Evolutionary conservation across 2,329 filamentous ascomycete species (phyloP).

Genomic region (Sporothrix variecibatus): DNA sequence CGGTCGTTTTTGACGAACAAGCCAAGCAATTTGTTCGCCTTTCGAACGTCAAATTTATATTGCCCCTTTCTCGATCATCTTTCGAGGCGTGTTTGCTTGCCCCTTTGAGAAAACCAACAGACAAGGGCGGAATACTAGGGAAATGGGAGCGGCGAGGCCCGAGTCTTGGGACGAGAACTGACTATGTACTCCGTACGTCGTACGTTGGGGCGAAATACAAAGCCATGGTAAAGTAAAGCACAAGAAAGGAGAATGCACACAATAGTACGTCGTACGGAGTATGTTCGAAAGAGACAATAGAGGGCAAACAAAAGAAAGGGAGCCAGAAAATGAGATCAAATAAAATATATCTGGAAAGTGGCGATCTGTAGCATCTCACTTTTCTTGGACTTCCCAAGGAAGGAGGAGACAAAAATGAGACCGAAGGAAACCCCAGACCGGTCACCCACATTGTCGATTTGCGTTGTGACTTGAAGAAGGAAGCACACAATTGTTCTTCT

Average conservation of each 20-base stretch:
- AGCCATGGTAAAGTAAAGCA: neutral
- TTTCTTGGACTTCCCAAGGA: neutral
- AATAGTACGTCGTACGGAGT: too few species aligned
- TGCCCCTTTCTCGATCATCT: neutral
- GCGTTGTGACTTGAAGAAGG: slow-evolving; percentile 21
- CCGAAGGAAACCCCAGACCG: slow-evolving; percentile 5
- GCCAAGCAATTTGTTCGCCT: neutral
- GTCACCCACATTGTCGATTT: slow-evolving; percentile 23
- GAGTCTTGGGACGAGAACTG: neutral
- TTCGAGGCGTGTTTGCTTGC: neutral
- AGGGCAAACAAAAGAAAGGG: neutral
- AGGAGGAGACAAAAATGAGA: neutral
- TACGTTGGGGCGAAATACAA: neutral
- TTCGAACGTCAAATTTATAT: neutral
- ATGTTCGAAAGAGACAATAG: too few species aligned
- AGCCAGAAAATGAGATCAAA: neutral
- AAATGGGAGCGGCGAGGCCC: neutral
- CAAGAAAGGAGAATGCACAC: slow-evolving; percentile 1
- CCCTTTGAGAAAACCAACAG: neutral
- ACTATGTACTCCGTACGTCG: neutral
- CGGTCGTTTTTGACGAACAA: neutral
- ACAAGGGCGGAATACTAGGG: neutral
- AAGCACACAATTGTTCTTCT: neutral
- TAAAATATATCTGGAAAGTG: neutral
- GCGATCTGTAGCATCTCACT: slow-evolving; percentile 2